Conservation (phyloP, 345 rosid species). For the Pistacia atlantica region DNA sequence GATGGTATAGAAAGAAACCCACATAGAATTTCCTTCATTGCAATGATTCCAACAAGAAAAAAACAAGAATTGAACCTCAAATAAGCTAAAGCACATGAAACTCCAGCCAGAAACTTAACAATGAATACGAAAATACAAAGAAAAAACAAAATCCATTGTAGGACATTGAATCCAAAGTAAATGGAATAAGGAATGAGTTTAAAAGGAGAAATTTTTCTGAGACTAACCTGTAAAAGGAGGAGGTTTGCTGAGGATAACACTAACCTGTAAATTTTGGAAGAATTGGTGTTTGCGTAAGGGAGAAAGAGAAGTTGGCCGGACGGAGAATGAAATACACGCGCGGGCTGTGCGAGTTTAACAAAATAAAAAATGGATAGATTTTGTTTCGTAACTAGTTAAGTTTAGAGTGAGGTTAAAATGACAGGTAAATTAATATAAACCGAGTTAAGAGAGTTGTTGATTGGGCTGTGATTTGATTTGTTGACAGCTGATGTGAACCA, state of each 20-base stretch:
- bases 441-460: neutral
- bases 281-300: neutral
- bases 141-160: too few species aligned
- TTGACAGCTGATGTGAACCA: neutral
- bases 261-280: slow-evolving; percentile 8
- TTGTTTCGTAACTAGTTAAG: neutral
- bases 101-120: neutral
- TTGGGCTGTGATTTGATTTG: neutral
- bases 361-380: neutral
- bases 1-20: neutral
- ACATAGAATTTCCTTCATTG: slow-evolving; percentile 1
- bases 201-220: neutral
- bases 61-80: neutral
- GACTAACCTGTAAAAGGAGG: neutral
- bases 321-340: slow-evolving; percentile 11
- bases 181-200: neutral
- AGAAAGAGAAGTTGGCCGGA: neutral
- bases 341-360: neutral
- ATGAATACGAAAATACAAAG: neutral
- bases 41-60: neutral
- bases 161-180: neutral
- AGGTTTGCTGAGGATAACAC: neutral
- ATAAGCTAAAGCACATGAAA: neutral
- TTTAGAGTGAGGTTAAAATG: neutral
- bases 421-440: neutral